Evolutionary conservation across 768 basidiomycete species (phyloP).

Genomic region (Sistotremastrum suecicum): DNA sequence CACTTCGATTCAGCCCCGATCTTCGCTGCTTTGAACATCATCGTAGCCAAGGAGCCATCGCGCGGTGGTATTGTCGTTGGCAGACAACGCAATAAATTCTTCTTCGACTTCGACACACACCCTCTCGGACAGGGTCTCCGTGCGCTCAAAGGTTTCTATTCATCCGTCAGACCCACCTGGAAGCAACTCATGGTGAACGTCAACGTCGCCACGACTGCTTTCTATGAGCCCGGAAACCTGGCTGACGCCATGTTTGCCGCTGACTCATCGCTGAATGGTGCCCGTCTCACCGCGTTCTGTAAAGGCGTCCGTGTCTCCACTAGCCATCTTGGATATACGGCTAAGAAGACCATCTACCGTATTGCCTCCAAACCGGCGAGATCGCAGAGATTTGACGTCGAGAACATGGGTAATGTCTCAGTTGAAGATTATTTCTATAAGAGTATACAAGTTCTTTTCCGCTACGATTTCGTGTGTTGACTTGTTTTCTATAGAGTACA

Average conservation of each 20-base stretch:
- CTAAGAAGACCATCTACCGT: slow-evolving; percentile 50
- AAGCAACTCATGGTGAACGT: slow-evolving; percentile 40
- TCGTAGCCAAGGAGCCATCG: slow-evolving; percentile 41
- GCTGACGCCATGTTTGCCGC: slow-evolving; percentile 44
- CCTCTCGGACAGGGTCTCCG: slow-evolving; percentile 38
- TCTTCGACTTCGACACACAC: slow-evolving; percentile 27
- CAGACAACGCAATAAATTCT: slow-evolving; percentile 38
- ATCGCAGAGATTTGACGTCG: slow-evolving; percentile 39
- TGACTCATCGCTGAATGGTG: slow-evolving; percentile 38
- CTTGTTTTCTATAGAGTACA: slow-evolving; percentile 33
- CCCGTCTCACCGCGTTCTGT: slow-evolving; percentile 44
- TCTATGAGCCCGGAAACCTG: slow-evolving; percentile 41
- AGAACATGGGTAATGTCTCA: slow-evolving; percentile 38
- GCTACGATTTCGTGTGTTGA: slow-evolving; percentile 1
- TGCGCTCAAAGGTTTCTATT: slow-evolving; percentile 41
- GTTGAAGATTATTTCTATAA: slow-evolving; percentile 50
- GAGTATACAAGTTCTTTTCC: slow-evolving; percentile 29
- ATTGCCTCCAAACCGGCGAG: slow-evolving; percentile 32
- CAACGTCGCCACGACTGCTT: slow-evolving; percentile 38
- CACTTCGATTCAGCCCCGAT: slow-evolving; percentile 43
- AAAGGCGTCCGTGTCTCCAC: slow-evolving; percentile 53
- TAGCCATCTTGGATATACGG: slow-evolving; percentile 47
- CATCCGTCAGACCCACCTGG: slow-evolving; percentile 24
- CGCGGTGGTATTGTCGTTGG: slow-evolving; percentile 47
- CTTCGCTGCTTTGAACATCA: slow-evolving; percentile 50